Percentiles rank a stretch among this genome's conserved stretches.
Conservation (phyloP, 1,139 yeast species). For the Nakaseomyces kungkrabaensis region DNA sequence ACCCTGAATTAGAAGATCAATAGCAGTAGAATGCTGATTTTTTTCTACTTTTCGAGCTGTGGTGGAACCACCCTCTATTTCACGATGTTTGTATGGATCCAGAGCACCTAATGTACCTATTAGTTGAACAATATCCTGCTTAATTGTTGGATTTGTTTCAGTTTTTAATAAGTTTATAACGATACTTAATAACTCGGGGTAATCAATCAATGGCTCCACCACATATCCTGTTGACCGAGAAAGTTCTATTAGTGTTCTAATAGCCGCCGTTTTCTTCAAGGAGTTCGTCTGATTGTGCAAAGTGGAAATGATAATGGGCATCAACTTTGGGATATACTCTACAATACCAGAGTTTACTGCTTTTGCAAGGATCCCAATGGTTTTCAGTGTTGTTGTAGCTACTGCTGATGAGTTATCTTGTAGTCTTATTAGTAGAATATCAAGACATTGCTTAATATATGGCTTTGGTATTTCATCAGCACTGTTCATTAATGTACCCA, state of each 20-base stretch:
- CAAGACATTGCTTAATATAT: slow-evolving; percentile 80
- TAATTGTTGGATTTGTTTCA: slow-evolving; percentile 61
- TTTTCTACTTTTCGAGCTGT: slow-evolving; percentile 62
- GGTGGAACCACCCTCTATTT: slow-evolving; percentile 63
- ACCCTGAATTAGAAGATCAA: slow-evolving; percentile 83
- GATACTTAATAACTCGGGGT: slow-evolving; percentile 79
- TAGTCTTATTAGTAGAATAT: slow-evolving; percentile 69
- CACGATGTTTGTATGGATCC: slow-evolving; percentile 92
- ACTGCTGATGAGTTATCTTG: slow-evolving; percentile 67
- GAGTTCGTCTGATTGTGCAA: slow-evolving; percentile 88
- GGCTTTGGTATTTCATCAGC: slow-evolving; percentile 79
- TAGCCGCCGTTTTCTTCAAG: slow-evolving; percentile 79
- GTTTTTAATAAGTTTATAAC: slow-evolving; percentile 72
- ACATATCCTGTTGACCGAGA: slow-evolving; percentile 92
- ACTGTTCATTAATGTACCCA: slow-evolving; percentile 64
- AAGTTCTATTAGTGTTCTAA: slow-evolving; percentile 77
- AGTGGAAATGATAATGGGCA: slow-evolving; percentile 82
- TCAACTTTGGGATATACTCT: slow-evolving; percentile 60
- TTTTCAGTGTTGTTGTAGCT: slow-evolving; percentile 74
- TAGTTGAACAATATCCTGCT: slow-evolving; percentile 79
- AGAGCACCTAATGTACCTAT: slow-evolving; percentile 92
- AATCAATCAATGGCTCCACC: slow-evolving; percentile 82
- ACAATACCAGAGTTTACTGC: slow-evolving; percentile 83
- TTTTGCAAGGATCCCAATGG: slow-evolving; percentile 82
- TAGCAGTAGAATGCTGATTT: slow-evolving; percentile 83